These are phyloP conservation scores for Brettanomyces nanus DNA, from an alignment of 805 yeast genomes.

Conservation along the genomic window DNA sequence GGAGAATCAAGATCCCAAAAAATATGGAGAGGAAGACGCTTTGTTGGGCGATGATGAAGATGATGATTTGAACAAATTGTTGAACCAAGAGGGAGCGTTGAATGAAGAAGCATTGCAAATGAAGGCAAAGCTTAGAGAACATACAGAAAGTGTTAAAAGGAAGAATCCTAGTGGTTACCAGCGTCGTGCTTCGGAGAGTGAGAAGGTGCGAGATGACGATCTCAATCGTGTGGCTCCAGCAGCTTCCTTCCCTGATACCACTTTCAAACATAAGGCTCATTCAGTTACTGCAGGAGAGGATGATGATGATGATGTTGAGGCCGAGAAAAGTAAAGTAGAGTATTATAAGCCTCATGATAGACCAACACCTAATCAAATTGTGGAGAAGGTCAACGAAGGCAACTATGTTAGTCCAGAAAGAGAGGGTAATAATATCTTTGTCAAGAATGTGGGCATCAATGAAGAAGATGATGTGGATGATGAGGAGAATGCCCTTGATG, in stretches of 20 bases:
- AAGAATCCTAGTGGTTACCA: neutral
- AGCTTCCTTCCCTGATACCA: neutral
- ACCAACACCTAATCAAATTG: conserved; percentile 24
- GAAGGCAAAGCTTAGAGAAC: conserved; percentile 12
- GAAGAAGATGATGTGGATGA: conserved; percentile 9
- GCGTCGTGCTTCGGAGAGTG: neutral
- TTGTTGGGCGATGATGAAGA: conserved; percentile 51
- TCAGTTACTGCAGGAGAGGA: neutral
- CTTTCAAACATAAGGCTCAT: neutral
- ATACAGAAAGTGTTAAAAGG: conserved; percentile 2
- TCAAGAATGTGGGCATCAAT: conserved; percentile 10
- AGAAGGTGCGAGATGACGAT: neutral
- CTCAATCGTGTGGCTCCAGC: conserved; percentile 1
- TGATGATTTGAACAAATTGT: conserved; percentile 41
- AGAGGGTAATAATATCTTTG: conserved; percentile 4
- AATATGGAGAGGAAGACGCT: conserved; percentile 39
- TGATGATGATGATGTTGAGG: neutral
- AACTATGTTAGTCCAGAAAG: conserved; percentile 8
- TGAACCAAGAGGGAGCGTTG: conserved; percentile 47
- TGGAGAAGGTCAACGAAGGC: conserved; percentile 26
- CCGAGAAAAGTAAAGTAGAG: neutral
- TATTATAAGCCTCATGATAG: conserved; percentile 15
- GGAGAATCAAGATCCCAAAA: conserved; percentile 24
- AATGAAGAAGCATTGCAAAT: conserved; percentile 37
- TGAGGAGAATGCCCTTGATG: conserved; percentile 7